Conservation (phyloP, 2,329 filamentous ascomycete species). For the Hirsutella rhossiliensis region DNA sequence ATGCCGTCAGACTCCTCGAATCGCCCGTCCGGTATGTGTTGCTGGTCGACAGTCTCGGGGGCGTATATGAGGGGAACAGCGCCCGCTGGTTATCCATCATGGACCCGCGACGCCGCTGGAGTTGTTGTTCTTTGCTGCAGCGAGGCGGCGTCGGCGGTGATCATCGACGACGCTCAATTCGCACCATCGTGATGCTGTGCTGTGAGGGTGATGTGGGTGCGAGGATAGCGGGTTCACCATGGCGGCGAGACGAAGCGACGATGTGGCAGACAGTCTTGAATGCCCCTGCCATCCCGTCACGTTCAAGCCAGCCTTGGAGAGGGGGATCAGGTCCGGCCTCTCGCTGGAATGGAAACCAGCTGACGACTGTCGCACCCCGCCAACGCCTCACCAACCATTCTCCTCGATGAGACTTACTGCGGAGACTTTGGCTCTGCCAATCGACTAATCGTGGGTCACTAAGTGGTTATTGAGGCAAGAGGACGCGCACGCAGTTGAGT, state of each 20-base stretch:
- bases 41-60: constrained; percentile 1
- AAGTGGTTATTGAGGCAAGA: no score
- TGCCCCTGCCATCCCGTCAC: no score
- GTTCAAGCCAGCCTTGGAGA: background rate
- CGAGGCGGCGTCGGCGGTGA: background rate
- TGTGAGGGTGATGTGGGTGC: no score
- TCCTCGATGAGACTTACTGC: no score
- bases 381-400: background rate
- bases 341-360: background rate
- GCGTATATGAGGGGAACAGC: background rate
- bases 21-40: constrained; percentile 3
- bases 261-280: background rate
- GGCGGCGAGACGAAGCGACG: no score
- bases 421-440: no score
- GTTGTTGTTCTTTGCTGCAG: background rate
- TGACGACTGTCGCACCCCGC: background rate
- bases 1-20: constrained; percentile 4
- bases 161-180: background rate
- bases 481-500: background rate
- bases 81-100: constrained; percentile 6
- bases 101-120: background rate
- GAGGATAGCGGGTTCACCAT: no score
- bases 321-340: no score
- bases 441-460: no score
- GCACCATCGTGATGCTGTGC: background rate